These are phyloP conservation scores for Aspergillus incahuasiensis DNA, from an alignment of 495 filamentous ascomycete genomes.

Conservation along the genomic window DNA sequence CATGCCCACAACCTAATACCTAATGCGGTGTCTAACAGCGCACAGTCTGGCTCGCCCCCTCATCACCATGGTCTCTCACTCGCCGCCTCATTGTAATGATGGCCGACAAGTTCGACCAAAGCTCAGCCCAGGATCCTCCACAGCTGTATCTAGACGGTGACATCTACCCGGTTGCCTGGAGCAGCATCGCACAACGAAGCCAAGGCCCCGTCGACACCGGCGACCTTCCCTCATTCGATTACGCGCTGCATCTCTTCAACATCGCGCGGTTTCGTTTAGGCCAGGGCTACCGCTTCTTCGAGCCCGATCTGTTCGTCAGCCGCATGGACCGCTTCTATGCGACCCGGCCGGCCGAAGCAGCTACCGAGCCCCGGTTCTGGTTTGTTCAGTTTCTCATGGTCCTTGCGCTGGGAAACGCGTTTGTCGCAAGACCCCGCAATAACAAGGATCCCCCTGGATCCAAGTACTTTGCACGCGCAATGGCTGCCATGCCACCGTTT, in stretches of 20 bases:
- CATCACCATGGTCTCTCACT: constrained; percentile 30
- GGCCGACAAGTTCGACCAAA: constrained; percentile 19
- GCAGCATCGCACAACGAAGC: constrained; percentile 1
- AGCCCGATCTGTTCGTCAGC: constrained; percentile 26
- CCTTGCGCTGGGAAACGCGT: constrained; percentile 37
- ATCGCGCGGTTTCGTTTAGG: constrained; percentile 33
- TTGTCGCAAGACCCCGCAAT: constrained; percentile 17
- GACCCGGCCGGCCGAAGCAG: constrained; percentile 11
- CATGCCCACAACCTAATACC: too few relatives aligned
- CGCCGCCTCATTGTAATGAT: constrained; percentile 27
- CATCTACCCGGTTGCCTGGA: constrained; percentile 30
- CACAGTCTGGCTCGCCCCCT: constrained; percentile 29
- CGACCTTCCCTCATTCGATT: constrained; percentile 30
- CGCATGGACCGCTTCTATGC: constrained; percentile 29
- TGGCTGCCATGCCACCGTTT: constrained; percentile 32
- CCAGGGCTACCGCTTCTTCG: constrained; percentile 32
- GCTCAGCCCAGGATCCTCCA: constrained; percentile 3
- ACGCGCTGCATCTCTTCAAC: constrained; percentile 33
- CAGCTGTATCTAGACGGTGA: constrained; percentile 23
- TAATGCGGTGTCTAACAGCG: too few relatives aligned
- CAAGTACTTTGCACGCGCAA: constrained; percentile 33
- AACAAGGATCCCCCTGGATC: constrained; percentile 25
- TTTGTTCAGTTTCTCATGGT: constrained; percentile 36
- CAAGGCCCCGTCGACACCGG: constrained; percentile 21
- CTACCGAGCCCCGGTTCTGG: constrained; percentile 26